Base-by-base conservation (phyloP, 2,329 filamentous ascomycete species). In the Scorias spongiosa region DNA sequence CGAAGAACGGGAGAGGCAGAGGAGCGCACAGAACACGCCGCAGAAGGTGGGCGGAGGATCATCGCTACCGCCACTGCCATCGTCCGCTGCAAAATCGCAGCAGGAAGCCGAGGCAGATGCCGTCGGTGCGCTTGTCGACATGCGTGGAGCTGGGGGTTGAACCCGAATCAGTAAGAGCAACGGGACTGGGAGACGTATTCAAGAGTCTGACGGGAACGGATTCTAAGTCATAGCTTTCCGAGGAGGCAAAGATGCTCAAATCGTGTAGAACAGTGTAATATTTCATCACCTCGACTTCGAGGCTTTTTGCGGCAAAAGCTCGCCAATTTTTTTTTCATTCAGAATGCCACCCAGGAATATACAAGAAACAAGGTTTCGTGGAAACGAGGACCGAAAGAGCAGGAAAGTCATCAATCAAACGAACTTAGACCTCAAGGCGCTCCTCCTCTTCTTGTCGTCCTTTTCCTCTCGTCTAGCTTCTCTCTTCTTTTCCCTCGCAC, bases 401-500 rank as follows among this genome's bases (percentile, higher is more conserved):
- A 26, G 20, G 20, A 26, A 26, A 26, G 20, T 26, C 32, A 9
- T 12, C 32, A 15, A 36, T 36, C 32, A 36, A 36, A 3, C 15
- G 4, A 9, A 36, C 32, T 36, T 36, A 9, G 32, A 5, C 32
- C 32, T 36, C 32, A 36, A 15, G 12, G 15, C 42, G 42, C 53
- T 51, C 51, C 51, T 55, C 46, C 54, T 47, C 42, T 29, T 42
- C 42, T 39, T 29, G 43, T 44, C 39, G 36, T 44, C 48, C 44
- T 44, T 51, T 43, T 49, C 48, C 48, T 47, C 46, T 39, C 46
- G 44, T 45, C 41, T 47, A 6, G n/a, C 43, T 46, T 56, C 54
- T 51, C 56, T 58, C 51, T 58, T 58, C 48, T 55, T 54, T 47
- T 54, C 48, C 49, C 47, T 49, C 30, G 52, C 51, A 43, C 48